Conservation (phyloP, 1,284 basidiomycete species). For the Puccinia sorghi region DNA sequence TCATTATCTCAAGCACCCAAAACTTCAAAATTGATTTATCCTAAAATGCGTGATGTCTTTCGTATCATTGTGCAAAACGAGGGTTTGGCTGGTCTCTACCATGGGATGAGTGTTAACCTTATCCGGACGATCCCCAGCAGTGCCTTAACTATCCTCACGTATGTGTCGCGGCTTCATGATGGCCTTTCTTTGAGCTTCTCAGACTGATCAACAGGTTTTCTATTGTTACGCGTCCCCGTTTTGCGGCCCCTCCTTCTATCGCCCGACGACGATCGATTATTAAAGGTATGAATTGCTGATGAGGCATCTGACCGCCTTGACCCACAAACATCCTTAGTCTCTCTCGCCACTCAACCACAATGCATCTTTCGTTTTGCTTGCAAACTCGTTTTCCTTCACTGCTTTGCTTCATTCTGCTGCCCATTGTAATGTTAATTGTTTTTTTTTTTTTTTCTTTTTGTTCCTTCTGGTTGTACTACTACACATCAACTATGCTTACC, state of each 20-base stretch:
- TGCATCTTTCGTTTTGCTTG: not conserved
- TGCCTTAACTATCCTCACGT: slow-evolving; percentile 92
- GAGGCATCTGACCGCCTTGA: slow-evolving; percentile 20
- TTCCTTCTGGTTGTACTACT: not conserved
- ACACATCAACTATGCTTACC: too few relatives aligned
- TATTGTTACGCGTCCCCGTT: not conserved
- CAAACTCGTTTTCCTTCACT: not conserved
- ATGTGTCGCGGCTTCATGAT: slow-evolving; percentile 58
- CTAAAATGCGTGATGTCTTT: slow-evolving; percentile 71
- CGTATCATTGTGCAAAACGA: slow-evolving; percentile 73
- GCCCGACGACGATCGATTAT: too few relatives aligned
- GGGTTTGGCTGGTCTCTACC: slow-evolving; percentile 83
- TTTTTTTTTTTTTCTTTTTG: not conserved
- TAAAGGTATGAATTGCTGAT: slow-evolving; percentile 29
- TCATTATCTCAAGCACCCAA: slow-evolving; percentile 21
- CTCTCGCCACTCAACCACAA: not conserved
- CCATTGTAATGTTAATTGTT: not conserved
- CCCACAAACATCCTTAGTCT: not conserved
- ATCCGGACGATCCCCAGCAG: slow-evolving; percentile 88
- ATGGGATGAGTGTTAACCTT: slow-evolving; percentile 84
- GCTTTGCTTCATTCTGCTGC: not conserved
- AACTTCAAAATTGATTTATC: slow-evolving; percentile 49
- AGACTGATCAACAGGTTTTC: not conserved
- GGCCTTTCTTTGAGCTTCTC: not conserved
- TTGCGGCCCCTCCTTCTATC: too few relatives aligned